Conservation (phyloP, 208 protist genomes). For the Borovskyia barvae region DNA sequence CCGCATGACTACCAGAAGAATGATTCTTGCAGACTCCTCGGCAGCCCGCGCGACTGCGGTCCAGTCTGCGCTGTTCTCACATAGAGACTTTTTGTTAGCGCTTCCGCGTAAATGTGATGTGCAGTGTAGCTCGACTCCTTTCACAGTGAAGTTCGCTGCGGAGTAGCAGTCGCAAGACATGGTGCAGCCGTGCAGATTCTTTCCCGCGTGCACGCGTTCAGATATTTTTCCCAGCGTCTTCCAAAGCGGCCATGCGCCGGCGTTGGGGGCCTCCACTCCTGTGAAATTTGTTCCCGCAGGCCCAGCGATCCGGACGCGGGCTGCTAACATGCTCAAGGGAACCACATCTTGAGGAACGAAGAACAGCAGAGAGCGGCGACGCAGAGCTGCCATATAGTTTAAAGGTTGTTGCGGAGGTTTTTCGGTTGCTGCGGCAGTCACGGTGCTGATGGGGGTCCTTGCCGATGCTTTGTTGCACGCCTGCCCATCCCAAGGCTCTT, state of each 20-base stretch:
- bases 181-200: too few species aligned
- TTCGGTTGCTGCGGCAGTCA: background rate
- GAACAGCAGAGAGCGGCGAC: conserved; percentile 49
- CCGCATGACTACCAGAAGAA: conserved; percentile 6
- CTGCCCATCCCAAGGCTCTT: too few species aligned
- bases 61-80: conserved; percentile 7
- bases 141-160: too few species aligned
- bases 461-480: too few species aligned
- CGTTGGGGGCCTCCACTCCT: too few species aligned
- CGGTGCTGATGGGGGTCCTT: background rate
- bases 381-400: conserved; percentile 18
- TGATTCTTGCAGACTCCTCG: conserved; percentile 9
- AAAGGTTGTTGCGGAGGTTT: background rate
- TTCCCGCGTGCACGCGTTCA: too few species aligned
- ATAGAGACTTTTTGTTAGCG: background rate
- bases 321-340: conserved; percentile 20
- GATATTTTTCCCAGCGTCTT: background rate
- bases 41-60: conserved; percentile 11
- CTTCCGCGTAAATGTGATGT: conserved; percentile 6
- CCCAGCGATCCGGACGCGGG: background rate
- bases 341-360: conserved; percentile 46
- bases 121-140: too few species aligned
- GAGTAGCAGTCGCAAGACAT: too few species aligned
- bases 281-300: background rate
- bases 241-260: too few species aligned